phyloP scores from a whole-genome alignment of 2,329 filamentous ascomycete genomes.

The Xylariaceae sp. region DNA sequence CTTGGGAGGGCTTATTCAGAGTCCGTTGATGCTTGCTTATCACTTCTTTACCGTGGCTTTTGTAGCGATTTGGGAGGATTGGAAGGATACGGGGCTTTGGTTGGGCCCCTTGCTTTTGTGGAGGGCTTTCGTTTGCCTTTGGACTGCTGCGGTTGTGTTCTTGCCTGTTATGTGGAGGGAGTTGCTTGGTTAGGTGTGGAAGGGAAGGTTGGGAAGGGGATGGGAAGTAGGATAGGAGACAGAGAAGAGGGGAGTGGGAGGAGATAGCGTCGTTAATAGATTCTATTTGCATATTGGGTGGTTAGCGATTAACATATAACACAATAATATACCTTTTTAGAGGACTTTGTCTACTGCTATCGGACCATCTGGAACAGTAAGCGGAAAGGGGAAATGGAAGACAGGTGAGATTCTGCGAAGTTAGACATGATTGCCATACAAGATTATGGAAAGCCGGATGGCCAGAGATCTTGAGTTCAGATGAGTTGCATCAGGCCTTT shows the following conservation, averaged over 20 bases:
- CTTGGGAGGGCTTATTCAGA: slow-evolving; percentile 75
- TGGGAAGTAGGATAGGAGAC: no score
- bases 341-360: neutral
- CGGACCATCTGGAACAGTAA: no score
- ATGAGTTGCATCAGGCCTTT: neutral
- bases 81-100: slow-evolving; percentile 50
- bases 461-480: no score
- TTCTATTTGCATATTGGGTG: neutral
- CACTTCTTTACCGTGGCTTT: slow-evolving; percentile 96
- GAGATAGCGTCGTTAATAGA: slow-evolving; percentile 4
- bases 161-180: slow-evolving; percentile 77
- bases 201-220: no score
- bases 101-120: slow-evolving; percentile 64
- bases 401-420: no score
- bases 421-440: no score
- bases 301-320: slow-evolving; percentile 1
- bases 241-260: neutral
- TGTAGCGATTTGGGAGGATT: slow-evolving; percentile 72
- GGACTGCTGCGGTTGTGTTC: slow-evolving; percentile 78
- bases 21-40: slow-evolving; percentile 75
- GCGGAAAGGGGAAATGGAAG: no score
- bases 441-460: no score
- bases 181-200: slow-evolving; percentile 33
- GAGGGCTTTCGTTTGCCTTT: slow-evolving; percentile 68
- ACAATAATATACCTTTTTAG: neutral